These are phyloP conservation scores for Fraxinus baroniana DNA, from an alignment of 305 asterid species.

Conservation along the genomic window DNA sequence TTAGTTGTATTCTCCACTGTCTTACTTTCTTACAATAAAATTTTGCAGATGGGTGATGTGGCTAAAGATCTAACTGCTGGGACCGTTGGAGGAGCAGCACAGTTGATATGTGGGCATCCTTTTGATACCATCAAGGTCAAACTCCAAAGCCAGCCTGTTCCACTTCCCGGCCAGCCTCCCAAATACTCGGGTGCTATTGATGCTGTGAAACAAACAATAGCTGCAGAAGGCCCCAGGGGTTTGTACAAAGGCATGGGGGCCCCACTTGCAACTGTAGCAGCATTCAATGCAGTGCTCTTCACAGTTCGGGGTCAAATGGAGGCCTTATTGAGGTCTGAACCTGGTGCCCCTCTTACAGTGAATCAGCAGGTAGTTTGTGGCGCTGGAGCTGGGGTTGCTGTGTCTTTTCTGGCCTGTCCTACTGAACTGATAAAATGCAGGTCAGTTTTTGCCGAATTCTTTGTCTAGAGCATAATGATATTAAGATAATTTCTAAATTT, in stretches of 20 bases:
- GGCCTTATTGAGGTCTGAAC: conserved; percentile 63
- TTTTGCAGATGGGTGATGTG: conserved; percentile 77
- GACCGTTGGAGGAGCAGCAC: conserved; percentile 93
- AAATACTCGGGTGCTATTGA: conserved; percentile 79
- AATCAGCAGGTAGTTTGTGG: conserved; percentile 79
- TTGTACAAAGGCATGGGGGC: conserved; percentile 97
- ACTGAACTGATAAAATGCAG: conserved; percentile 95
- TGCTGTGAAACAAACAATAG: conserved; percentile 82
- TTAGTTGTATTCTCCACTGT: background rate
- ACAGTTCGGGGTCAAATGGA: conserved; percentile 95
- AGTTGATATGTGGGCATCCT: conserved; percentile 80
- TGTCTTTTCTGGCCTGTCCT: conserved; percentile 93
- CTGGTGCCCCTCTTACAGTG: conserved; percentile 69
- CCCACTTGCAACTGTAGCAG: conserved; percentile 97
- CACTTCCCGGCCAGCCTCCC: conserved; percentile 80
- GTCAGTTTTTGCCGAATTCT: conserved; percentile 31
- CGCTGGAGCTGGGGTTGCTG: conserved; percentile 94
- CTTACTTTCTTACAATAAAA: background rate
- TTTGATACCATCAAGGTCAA: conserved; percentile 93
- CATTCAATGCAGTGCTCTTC: conserved; percentile 88
- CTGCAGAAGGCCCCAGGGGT: conserved; percentile 92
- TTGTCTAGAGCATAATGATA: background rate
- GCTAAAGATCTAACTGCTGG: conserved; percentile 86
- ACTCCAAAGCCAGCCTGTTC: conserved; percentile 93
- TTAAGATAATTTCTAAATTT: background rate